A percentile compares a stretch with the other conserved stretches of the same genome.
Conservation (phyloP, 2,329 filamentous ascomycete species). For the Cadophora sp. region DNA sequence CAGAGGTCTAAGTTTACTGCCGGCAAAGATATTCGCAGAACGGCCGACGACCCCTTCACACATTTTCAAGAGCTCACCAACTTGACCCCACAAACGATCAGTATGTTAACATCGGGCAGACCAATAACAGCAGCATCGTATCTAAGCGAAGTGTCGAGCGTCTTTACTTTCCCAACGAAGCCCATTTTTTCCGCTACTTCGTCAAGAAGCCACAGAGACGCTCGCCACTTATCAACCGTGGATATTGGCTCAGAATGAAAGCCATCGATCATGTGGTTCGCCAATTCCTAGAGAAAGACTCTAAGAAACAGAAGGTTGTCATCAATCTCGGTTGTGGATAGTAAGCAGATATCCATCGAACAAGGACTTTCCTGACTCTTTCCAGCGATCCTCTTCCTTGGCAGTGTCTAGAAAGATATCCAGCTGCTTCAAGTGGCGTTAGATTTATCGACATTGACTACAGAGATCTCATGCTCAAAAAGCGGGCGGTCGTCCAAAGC, state of each 20-base stretch:
- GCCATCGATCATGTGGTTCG: slow-evolving; percentile 78
- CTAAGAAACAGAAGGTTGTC: slow-evolving; percentile 70
- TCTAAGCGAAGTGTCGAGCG: slow-evolving; percentile 94
- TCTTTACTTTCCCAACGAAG: slow-evolving; percentile 77
- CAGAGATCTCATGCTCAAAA: slow-evolving; percentile 77
- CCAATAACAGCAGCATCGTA: slow-evolving; percentile 90
- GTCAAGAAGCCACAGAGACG: slow-evolving; percentile 83
- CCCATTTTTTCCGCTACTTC: slow-evolving; percentile 88
- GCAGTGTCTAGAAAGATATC: slow-evolving; percentile 75
- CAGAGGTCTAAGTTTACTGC: not conserved
- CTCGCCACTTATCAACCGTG: slow-evolving; percentile 88
- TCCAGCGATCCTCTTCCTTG: slow-evolving; percentile 85
- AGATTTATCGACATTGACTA: slow-evolving; percentile 89
- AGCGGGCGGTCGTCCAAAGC: slow-evolving; percentile 69
- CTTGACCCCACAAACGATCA: not conserved
- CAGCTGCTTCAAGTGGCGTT: slow-evolving; percentile 60
- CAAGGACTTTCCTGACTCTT: not conserved
- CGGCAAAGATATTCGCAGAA: not conserved
- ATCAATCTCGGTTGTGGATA: slow-evolving; percentile 91
- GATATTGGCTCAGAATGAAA: slow-evolving; percentile 76
- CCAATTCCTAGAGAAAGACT: slow-evolving; percentile 69
- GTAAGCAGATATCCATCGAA: slow-evolving; percentile 59
- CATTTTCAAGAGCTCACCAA: not conserved
- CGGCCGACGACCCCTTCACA: too few species aligned
- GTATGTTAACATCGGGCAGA: slow-evolving; percentile 53